Base-by-base conservation (phyloP, 352 stramenopile genomes). In the Pythium diclinum region DNA sequence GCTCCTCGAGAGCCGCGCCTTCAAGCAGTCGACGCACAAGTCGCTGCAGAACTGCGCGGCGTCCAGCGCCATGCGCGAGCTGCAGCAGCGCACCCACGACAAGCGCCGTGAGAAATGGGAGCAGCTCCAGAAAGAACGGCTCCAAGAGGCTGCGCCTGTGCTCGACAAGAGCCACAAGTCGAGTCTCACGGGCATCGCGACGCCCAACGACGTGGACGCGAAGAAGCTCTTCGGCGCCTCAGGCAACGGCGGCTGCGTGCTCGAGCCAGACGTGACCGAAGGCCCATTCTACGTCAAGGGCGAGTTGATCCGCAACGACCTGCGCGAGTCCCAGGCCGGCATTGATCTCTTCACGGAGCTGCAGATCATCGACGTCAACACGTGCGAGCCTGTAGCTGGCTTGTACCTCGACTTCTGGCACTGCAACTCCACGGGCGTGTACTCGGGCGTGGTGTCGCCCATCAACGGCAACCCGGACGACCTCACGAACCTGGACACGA, bases 391-490 rank as follows among this genome's bases (percentile, higher is more conserved):
- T 19, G 58, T 65, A 8, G 16, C 17, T 2, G 44, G 30, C 1
- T 19, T 65, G n/a, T 65, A 65, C 58, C 9, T 65, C 14, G 58
- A 65, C 33, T 65, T 65, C 34, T 65, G 58, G 58, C 58, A 65
- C 46, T 65, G 58, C 47, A 65, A 65, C 23, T n/a, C 58, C 21
- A 65, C 58, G 33, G 58, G 58, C 7, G 58, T 65, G n/a, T 65
- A 65, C 48, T 65, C 58, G 19, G 58, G 58, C 21, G 58, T 65
- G 11, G 58, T 65, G n/a, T 34, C n/a, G 19, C n/a, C 25, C n/a
- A 48, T 42, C 32, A 65, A 65, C 33, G 58, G 58, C 13, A 28
- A 65, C 21, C 28, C 23, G 4, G 14, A 28, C 11, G 58, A 65
- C 34, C 19, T 14, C 10, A 51, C 33, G 10, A 65, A 65, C 58